Evolutionary conservation across 768 basidiomycete genomes (phyloP).

Genomic region (Tricholoma sp.): DNA sequence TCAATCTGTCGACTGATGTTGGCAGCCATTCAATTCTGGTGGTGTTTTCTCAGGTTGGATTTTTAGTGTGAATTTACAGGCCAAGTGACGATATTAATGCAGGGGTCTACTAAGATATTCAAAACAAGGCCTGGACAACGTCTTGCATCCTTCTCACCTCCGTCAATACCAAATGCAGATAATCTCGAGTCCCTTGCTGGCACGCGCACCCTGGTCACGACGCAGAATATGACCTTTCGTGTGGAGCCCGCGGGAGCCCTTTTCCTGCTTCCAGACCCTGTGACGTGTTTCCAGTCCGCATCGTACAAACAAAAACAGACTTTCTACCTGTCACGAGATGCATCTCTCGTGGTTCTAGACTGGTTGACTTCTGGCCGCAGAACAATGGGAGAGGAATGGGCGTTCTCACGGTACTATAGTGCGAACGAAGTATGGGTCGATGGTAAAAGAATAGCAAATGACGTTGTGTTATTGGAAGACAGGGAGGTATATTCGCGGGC

Average conservation of each 20-base stretch:
- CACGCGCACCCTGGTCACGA: conserved; percentile 32
- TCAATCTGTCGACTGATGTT: conserved; percentile 60
- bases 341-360: conserved; percentile 75
- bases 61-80: background rate
- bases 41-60: conserved; percentile 76
- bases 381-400: conserved; percentile 85
- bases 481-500: conserved; percentile 28
- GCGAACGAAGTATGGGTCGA: conserved; percentile 76
- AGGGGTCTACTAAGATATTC: conserved; percentile 97
- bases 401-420: conserved; percentile 78
- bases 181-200: background rate
- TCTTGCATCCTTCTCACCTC: conserved; percentile 32
- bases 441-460: conserved; percentile 63
- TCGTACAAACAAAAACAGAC: conserved; percentile 81
- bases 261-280: conserved; percentile 86
- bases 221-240: conserved; percentile 56
- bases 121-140: conserved; percentile 65
- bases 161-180: conserved; percentile 2
- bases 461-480: conserved; percentile 73
- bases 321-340: conserved; percentile 56
- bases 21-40: conserved; percentile 54
- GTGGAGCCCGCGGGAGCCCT: conserved; percentile 52
- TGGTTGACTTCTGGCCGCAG: conserved; percentile 90
- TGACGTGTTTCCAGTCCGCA: conserved; percentile 85
- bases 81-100: background rate